phyloP scores from a whole-genome alignment of 345 rosid genomes.

The Melaleuca alternifolia region DNA sequence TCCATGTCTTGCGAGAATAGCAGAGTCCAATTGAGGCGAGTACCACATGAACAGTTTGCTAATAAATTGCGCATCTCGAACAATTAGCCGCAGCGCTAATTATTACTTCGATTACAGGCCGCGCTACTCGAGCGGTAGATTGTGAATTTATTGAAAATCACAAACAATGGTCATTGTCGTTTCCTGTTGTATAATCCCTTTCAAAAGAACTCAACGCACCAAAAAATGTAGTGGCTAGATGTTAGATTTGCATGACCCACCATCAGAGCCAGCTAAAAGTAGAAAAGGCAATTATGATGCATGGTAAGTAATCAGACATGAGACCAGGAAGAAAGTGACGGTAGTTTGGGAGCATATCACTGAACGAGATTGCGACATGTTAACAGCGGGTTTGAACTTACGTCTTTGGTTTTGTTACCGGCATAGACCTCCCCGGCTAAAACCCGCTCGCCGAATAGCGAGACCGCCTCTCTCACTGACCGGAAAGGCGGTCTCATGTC shows the following conservation, averaged over 20 bases:
- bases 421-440: constrained; percentile 3
- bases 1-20: background rate
- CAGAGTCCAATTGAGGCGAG: background rate
- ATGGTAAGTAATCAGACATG: background rate
- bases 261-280: background rate
- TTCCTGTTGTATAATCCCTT: background rate
- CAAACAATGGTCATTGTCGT: background rate
- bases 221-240: background rate
- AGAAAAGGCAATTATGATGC: background rate
- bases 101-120: background rate
- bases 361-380: background rate
- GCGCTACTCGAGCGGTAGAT: background rate
- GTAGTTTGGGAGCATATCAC: background rate
- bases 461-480: constrained; percentile 14
- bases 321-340: background rate
- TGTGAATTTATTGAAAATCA: background rate
- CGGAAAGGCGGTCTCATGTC: constrained; percentile 10
- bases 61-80: background rate
- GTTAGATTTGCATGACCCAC: background rate
- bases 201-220: background rate
- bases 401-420: background rate
- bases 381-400: background rate
- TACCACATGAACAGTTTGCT: background rate
- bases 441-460: constrained; percentile 8
- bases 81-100: background rate